Evolutionary conservation across 1,284 basidiomycete genomes (phyloP), one percentile per base, ranked within the genome.

Genomic region (Irpex rosettiformis): DNA sequence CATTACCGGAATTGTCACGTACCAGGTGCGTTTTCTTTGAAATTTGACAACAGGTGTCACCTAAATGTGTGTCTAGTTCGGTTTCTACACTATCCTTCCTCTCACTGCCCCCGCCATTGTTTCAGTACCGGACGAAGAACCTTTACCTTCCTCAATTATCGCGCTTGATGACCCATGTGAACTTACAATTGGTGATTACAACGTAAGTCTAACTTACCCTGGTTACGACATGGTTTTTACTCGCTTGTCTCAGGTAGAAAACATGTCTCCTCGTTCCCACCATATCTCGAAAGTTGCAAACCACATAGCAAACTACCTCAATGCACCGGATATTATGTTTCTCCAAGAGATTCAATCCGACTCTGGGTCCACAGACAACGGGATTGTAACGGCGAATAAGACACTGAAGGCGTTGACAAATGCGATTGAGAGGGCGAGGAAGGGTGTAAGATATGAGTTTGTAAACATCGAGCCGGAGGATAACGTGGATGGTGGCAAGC

Each of bases 341-440:
- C 62, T 88, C 13, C 85, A 88, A 70, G 86, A 88, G 66, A 82
- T 88, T 21, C 83, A 87, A 65, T 85, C 87, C 67, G 81, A 86
- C 68, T 80, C 78, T 3, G 85, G 85, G 2, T 65, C 77, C 3
- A 81, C 71, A 0, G 69, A 86, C 66, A 79, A 86, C 66, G 85
- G 85, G 27, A 75, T 75, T 6, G 80, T 84, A 27, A 73, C 67
- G 56, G 84, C 82, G 3, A 82, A 84, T 67, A 65, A 80, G 56
- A 87, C 85, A 0, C 73, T 88, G 30, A 67, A 74, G 11, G 78
- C 74, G 7, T 70, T 88, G 21, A 75, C 78, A 10, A 73, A 75
- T 18, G 79, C 83, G 10, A 85, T 88, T 64, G 70, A 71, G 28
- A 69, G 69, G 25, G 70, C 56, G 21, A 59, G 60, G n/a, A 72